Base-by-base conservation (phyloP, 352 stramenopile genomes). In the Globisporangium echinulatum region DNA sequence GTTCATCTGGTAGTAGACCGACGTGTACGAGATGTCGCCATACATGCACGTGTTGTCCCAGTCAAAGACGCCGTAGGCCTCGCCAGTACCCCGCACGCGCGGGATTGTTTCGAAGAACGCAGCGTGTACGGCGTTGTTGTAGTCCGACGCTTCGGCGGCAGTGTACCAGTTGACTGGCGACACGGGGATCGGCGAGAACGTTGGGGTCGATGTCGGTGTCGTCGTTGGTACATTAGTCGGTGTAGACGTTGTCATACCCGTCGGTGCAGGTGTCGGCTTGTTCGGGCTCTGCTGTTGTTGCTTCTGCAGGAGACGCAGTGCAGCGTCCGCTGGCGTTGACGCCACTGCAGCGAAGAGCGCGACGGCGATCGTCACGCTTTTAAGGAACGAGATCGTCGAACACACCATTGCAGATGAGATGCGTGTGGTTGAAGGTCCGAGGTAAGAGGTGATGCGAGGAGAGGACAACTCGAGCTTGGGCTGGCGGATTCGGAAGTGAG, bases 31-130 rank as follows among this genome's bases (percentile, higher is more conserved):
- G 55, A 87, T 85, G 65, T 87, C 74, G 48, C 77, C 74, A 61
- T 66, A 87, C 70, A 81, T 82, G 70, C 74, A 82, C 61, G 77
- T 87, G 67, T 84, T 84, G 60, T 86, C 77, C 77, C 77, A 84
- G 62, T 84, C 77, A 55, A 84, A 84, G 46, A 80, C 67, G 33
- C 67, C 72, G 61, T 82, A 87, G 38, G 66, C 69, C 65, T 80
- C 66, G n/a, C 74, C 66, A 9, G 66, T 46, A 6, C 25, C 58
- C 36, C 74, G 77, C 17, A 79, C 60, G 7, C 52, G 61, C 25
- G 56, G 61, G 36, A 84, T 51, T 47, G 72, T 74, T 57, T 56
- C 60, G 43, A 87, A 63, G 25, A 84, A 59, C 36, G 70, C 66
- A 43, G 52, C 61, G 9, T 84, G 66, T 37, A 71, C 66, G n/a